These are phyloP conservation scores for Xylaria sp. DNA, from an alignment of 2,329 filamentous ascomycete genomes.

Conservation along the genomic window DNA sequence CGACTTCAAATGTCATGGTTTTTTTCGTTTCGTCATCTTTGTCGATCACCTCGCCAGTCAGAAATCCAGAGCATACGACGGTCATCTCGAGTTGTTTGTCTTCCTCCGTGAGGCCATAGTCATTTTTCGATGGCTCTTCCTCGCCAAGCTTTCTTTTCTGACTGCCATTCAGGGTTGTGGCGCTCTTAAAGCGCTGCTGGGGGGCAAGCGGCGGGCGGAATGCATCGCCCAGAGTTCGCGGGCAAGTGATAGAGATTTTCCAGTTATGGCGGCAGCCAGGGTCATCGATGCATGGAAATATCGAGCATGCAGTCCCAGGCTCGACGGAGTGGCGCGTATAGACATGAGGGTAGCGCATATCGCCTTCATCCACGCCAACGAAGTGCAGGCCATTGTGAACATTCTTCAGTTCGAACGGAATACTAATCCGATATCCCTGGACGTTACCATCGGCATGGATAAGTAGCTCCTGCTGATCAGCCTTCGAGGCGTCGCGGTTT, in stretches of 20 bases:
- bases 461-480: conserved; percentile 54
- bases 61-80: conserved; percentile 89
- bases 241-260: conserved; percentile 88
- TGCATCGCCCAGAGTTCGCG: conserved; percentile 85
- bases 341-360: conserved; percentile 87
- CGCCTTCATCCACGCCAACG: conserved; percentile 82
- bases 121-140: conserved; percentile 52
- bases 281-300: conserved; percentile 95
- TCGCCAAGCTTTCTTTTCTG: conserved; percentile 56
- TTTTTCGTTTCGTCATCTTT: conserved; percentile 83
- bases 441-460: conserved; percentile 49
- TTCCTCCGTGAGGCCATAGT: conserved; percentile 70
- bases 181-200: conserved; percentile 49
- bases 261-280: conserved; percentile 83
- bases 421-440: conserved; percentile 63
- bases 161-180: conserved; percentile 45
- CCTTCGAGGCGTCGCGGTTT: conserved; percentile 49
- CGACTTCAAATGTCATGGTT: conserved; percentile 84
- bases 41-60: conserved; percentile 84
- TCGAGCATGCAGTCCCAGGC: conserved; percentile 81
- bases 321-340: conserved; percentile 87
- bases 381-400: conserved; percentile 92
- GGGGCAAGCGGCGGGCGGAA: conserved; percentile 62
- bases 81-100: conserved; percentile 90
- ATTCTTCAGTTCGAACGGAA: conserved; percentile 81